phyloP scores from a whole-genome alignment of 306 rosid species.

The Gillenia trifoliata region DNA sequence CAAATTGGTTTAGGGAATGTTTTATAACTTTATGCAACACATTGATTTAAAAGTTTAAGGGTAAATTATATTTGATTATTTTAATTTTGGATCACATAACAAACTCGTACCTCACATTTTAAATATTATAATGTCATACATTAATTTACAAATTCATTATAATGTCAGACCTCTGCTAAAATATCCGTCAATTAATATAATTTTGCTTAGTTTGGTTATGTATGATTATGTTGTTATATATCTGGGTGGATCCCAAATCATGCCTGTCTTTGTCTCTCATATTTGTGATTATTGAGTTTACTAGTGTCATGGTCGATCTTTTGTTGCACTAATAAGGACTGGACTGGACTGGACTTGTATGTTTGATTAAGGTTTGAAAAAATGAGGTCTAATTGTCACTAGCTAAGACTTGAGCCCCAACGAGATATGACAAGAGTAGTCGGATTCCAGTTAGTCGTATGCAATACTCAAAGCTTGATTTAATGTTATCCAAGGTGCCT shows the following conservation, averaged over 20 bases:
- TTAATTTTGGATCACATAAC: too few species aligned
- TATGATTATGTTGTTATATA: not conserved
- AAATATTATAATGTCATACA: too few species aligned
- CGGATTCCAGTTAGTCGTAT: too few species aligned
- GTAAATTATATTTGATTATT: too few species aligned
- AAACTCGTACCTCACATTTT: too few species aligned
- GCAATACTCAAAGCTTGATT: too few species aligned
- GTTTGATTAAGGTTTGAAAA: not conserved
- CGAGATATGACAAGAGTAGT: too few species aligned
- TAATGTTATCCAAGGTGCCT: too few species aligned
- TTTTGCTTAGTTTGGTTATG: not conserved
- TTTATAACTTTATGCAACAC: not conserved
- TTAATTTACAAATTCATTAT: too few species aligned
- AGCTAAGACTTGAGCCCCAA: not conserved
- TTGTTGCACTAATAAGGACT: not conserved
- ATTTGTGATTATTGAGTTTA: conserved; percentile 4
- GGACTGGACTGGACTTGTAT: not conserved
- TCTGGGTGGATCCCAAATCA: conserved; percentile 1
- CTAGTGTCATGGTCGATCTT: not conserved
- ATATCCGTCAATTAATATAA: not conserved
- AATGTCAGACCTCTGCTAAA: too few species aligned
- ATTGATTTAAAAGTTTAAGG: too few species aligned
- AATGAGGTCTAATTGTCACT: not conserved
- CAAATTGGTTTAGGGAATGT: conserved; percentile 8
- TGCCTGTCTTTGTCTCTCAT: not conserved